Percentiles rank a stretch among this genome's conserved stretches.
These are phyloP conservation scores for Tuber melanosporum DNA, from an alignment of 495 filamentous ascomycete species.

Conservation along the genomic window DNA sequence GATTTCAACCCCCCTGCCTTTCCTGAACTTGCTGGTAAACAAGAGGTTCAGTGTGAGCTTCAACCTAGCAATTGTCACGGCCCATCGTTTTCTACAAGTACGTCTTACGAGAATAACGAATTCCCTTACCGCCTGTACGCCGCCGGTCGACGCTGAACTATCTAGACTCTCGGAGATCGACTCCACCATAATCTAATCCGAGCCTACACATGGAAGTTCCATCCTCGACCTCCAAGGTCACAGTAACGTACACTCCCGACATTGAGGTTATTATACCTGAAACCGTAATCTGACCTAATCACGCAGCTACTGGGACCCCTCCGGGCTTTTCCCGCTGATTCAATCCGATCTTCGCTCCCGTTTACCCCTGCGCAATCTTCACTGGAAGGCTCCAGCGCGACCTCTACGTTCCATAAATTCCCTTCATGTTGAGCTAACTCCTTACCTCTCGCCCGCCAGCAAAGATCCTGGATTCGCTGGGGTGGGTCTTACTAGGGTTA, in stretches of 20 bases:
- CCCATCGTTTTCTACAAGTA: background rate
- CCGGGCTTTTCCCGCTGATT: slow-evolving; percentile 73
- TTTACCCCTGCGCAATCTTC: slow-evolving; percentile 83
- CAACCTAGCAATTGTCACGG: background rate
- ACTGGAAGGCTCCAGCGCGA: slow-evolving; percentile 91
- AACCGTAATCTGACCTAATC: slow-evolving; percentile 26
- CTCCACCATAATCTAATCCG: background rate
- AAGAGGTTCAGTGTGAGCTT: background rate
- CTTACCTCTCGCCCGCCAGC: slow-evolving; percentile 47
- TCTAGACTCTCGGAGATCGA: background rate
- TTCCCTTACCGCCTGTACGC: background rate
- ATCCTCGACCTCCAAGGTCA: slow-evolving; percentile 65
- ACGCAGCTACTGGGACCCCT: slow-evolving; percentile 74
- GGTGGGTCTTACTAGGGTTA: slow-evolving; percentile 44
- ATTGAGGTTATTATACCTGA: slow-evolving; percentile 14
- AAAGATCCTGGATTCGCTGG: slow-evolving; percentile 35
- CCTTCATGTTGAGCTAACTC: slow-evolving; percentile 78
- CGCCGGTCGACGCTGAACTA: background rate
- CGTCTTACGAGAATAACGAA: background rate
- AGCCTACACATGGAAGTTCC: slow-evolving; percentile 51
- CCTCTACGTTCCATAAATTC: slow-evolving; percentile 87
- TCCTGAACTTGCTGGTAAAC: background rate
- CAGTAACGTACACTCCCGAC: slow-evolving; percentile 48
- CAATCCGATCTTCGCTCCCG: slow-evolving; percentile 66
- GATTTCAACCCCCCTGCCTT: background rate